Evolutionary conservation across 768 basidiomycete genomes (phyloP), one percentile per base, ranked within the genome.

Genomic region (Russula brevipes): DNA sequence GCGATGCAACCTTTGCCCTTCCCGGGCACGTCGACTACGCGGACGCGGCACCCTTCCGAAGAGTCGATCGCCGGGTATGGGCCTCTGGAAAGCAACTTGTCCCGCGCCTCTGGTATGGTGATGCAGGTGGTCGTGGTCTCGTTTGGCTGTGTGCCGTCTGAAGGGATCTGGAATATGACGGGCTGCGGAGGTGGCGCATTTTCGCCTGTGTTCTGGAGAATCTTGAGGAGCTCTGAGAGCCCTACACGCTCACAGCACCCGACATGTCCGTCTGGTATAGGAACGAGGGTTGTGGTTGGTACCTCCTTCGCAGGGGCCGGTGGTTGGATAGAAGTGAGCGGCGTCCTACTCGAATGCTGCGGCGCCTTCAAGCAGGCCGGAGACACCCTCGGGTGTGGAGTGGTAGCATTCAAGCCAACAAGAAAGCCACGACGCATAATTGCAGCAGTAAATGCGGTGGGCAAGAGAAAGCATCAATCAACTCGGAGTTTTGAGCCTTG

Each of bases 1-100:
- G 76, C 73, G 65, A 77, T 70, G 36, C 76, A 66, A 4, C 75
- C 77, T 11, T 63, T 41, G 0, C 78, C 77, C 52, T 69, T 69
- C 30, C 59, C 64, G 0, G 49, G 35, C 30, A 65, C 45, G 38
- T 56, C 64, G 3, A 36, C 60, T 8, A 65, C 62, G 36, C 57
- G 50, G 44, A 59, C n/a, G 42, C 57, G 57, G 51, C 60, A 56
- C 14, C 60, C 60, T 17, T 61, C 54, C 4, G 47, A 30, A 10
- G 54, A 56, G 60, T 61, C 41, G 36, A 61, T 42, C 41, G 16
- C 31, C 0, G 60, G 60, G 49, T 61, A 61, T 17, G 54, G 60
- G 14, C 60, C 54, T 42, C 30, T 56, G 31, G 60, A 50, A 46
- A 61, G 60, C 33, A 61, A 54, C 33, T 44, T 61, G 10, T 61